phyloP scores from a whole-genome alignment of 2,329 filamentous ascomycete species.

The Colletotrichum sp. region DNA sequence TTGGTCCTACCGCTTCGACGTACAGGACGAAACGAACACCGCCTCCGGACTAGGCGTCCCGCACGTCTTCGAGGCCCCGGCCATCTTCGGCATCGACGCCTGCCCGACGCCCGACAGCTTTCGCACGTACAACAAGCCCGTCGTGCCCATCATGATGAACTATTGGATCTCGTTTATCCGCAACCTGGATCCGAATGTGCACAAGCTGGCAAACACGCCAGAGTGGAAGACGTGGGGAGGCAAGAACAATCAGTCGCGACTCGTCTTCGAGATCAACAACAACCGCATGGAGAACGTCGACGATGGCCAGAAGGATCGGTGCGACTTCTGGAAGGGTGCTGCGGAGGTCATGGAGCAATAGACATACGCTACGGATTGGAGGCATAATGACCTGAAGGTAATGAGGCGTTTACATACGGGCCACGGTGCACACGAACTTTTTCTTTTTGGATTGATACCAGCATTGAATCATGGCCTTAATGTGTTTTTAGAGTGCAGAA shows the following conservation, averaged over 20 bases:
- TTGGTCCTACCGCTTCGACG: slow-evolving; percentile 56
- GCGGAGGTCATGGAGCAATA: slow-evolving; percentile 29
- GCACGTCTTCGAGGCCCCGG: slow-evolving; percentile 51
- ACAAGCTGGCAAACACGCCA: slow-evolving; percentile 36
- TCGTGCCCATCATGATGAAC: slow-evolving; percentile 51
- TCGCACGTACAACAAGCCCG: slow-evolving; percentile 44
- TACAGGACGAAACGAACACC: slow-evolving; percentile 39
- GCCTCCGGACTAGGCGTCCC: slow-evolving; percentile 48
- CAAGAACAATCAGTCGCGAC: slow-evolving; percentile 27
- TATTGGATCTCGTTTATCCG: slow-evolving; percentile 56
- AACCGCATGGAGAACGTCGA: slow-evolving; percentile 44
- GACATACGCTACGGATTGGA: background rate
- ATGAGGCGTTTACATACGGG: slow-evolving; percentile 6
- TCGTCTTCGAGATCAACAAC: slow-evolving; percentile 44
- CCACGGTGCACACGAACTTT: background rate
- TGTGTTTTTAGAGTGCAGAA: background rate
- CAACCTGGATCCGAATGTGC: slow-evolving; percentile 46
- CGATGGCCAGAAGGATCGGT: slow-evolving; percentile 37
- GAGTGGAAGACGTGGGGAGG: slow-evolving; percentile 44
- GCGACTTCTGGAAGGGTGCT: slow-evolving; percentile 44
- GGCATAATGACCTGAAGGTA: background rate
- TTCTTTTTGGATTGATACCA: background rate
- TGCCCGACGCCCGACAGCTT: slow-evolving; percentile 39
- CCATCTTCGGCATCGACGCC: slow-evolving; percentile 52
- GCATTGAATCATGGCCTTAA: background rate